A percentile compares a stretch with the other conserved stretches of the same genome.
Evolutionary conservation across 257 asterid species (phyloP).

Genomic region (Solanum ahanhuiri): DNA sequence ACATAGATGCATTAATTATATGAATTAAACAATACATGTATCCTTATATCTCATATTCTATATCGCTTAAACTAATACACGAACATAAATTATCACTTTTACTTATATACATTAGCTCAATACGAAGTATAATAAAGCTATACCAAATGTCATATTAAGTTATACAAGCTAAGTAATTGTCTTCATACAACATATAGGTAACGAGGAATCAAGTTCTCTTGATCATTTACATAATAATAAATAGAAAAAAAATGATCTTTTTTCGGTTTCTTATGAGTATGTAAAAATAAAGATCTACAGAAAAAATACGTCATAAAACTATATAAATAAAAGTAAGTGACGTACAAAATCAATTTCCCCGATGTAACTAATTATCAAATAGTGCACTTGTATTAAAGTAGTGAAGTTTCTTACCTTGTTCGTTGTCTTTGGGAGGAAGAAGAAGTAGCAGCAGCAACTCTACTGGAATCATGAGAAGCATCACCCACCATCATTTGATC

Average conservation of each 20-base stretch:
- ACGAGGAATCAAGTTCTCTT: not conserved
- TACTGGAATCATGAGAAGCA: conserved; percentile 19
- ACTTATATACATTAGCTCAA: not conserved
- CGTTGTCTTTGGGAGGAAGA: conserved; percentile 31
- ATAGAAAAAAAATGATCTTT: too few species aligned
- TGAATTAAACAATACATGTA: not conserved
- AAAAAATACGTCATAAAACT: too few species aligned
- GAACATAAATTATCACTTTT: not conserved
- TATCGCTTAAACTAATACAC: not conserved
- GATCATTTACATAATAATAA: too few species aligned
- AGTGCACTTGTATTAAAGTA: not conserved
- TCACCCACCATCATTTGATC: not conserved
- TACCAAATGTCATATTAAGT: not conserved
- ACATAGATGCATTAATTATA: not conserved
- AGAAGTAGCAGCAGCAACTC: conserved; percentile 4
- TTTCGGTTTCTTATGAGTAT: too few species aligned
- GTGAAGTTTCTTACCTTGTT: conserved; percentile 43
- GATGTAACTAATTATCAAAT: not conserved
- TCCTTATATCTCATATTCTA: not conserved
- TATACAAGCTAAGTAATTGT: not conserved
- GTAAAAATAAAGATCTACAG: too few species aligned
- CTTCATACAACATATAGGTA: not conserved
- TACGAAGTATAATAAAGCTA: not conserved
- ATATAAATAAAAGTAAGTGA: not conserved
- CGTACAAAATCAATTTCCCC: not conserved